A percentile compares a stretch with the other conserved stretches of the same genome.
phyloP scores from a whole-genome alignment of 2,329 filamentous ascomycete genomes.

The Onygenales sp. region DNA sequence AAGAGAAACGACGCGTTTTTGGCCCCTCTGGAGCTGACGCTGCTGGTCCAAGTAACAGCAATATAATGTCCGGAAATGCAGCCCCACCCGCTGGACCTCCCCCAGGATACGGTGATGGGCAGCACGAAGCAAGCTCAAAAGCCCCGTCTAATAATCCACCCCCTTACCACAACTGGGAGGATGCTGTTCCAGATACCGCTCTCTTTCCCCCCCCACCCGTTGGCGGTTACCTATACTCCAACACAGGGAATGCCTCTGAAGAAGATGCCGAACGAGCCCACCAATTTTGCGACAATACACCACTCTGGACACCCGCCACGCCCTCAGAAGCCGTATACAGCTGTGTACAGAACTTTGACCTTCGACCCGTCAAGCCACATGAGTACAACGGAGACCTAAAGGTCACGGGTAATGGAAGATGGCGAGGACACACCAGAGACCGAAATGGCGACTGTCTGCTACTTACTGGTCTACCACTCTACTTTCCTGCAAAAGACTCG shows the following conservation, averaged over 20 bases:
- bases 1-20: conserved; percentile 9
- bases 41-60: background rate
- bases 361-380: conserved; percentile 35
- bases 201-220: conserved; percentile 52
- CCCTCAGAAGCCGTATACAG: conserved; percentile 34
- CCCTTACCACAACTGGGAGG: conserved; percentile 54
- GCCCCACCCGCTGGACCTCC: conserved; percentile 10
- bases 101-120: conserved; percentile 1
- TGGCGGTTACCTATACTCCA: conserved; percentile 43
- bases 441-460: conserved; percentile 42
- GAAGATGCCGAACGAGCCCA: conserved; percentile 48
- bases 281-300: conserved; percentile 43
- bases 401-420: conserved; percentile 27
- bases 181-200: conserved; percentile 48
- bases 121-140: conserved; percentile 5
- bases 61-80: background rate
- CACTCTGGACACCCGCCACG: conserved; percentile 41
- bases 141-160: conserved; percentile 33
- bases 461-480: conserved; percentile 47
- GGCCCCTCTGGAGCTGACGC: background rate
- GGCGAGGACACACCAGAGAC: conserved; percentile 36
- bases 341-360: conserved; percentile 34
- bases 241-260: conserved; percentile 47
- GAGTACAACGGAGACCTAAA: conserved; percentile 33
- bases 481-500: conserved; percentile 43